These are phyloP conservation scores for Ordospora pajunii DNA, from an alignment of 371 early-diverging fungal genomes.

Conservation along the genomic window DNA sequence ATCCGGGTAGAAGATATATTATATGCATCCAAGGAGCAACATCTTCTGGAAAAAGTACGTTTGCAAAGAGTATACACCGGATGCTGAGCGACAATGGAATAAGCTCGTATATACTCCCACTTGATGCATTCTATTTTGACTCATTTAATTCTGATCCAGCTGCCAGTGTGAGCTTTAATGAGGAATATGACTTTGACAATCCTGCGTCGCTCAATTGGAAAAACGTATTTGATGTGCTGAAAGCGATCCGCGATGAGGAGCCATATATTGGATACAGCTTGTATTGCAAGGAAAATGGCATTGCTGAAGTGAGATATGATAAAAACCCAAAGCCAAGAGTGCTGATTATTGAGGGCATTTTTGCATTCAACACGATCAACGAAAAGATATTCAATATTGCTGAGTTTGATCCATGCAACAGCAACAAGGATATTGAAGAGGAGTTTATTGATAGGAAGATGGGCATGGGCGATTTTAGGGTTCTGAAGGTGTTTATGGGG, in stretches of 20 bases:
- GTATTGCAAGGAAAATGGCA: constrained; percentile 16
- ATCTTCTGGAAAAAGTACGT: constrained; percentile 31
- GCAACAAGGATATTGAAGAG: constrained; percentile 12
- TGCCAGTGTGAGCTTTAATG: background rate
- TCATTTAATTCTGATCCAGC: background rate
- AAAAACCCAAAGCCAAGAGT: constrained; percentile 16
- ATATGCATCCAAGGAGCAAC: constrained; percentile 32
- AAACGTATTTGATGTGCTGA: constrained; percentile 10
- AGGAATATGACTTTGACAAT: constrained; percentile 52
- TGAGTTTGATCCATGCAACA: constrained; percentile 28
- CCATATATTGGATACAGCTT: background rate
- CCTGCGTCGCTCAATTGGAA: constrained; percentile 44
- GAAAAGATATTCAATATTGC: constrained; percentile 32
- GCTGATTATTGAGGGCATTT: constrained; percentile 50
- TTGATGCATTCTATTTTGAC: constrained; percentile 25
- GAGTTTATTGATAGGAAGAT: constrained; percentile 8
- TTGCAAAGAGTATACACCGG: constrained; percentile 10
- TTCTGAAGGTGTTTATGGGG: constrained; percentile 21
- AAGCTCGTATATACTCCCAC: background rate
- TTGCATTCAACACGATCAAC: constrained; percentile 39
- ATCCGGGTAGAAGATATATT: background rate
- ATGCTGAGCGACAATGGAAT: background rate
- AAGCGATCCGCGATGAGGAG: constrained; percentile 11
- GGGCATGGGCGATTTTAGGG: background rate
- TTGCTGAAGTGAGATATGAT: background rate